Percentiles rank a stretch among this genome's conserved stretches.
Conservation (phyloP, 1,284 basidiomycete species). For the Mrakiaceae sp. region DNA sequence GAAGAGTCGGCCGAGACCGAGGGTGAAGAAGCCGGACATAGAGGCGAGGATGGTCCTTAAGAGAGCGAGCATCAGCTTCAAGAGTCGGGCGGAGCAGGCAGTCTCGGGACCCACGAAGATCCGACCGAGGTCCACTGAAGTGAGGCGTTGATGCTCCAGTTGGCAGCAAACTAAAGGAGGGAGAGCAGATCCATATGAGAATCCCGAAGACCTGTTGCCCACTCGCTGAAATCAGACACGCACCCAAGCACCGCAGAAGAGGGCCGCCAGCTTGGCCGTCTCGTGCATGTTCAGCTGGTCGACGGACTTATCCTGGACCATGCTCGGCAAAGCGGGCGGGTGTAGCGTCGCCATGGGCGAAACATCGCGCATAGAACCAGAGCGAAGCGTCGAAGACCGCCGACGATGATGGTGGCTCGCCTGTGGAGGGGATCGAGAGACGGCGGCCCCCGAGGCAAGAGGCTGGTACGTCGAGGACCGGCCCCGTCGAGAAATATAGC, state of each 20-base stretch:
- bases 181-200: conserved; percentile 46
- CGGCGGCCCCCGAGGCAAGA: conserved; percentile 1
- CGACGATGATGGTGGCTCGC: neutral
- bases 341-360: conserved; percentile 16
- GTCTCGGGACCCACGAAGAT: conserved; percentile 50
- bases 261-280: conserved; percentile 61
- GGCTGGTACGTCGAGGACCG: conserved; percentile 12
- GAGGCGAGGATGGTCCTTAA: conserved; percentile 9
- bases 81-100: neutral
- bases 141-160: conserved; percentile 74
- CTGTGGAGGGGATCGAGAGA: conserved; percentile 13
- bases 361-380: conserved; percentile 4
- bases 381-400: neutral
- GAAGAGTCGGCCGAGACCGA: conserved; percentile 72
- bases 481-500: conserved; percentile 17
- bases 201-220: conserved; percentile 3
- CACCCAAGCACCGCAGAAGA: conserved; percentile 45
- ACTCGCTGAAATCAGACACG: conserved; percentile 19
- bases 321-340: neutral
- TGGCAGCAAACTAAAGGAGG: conserved; percentile 57
- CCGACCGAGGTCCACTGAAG: conserved; percentile 79
- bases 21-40: conserved; percentile 76
- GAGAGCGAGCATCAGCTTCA: conserved; percentile 4
- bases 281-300: conserved; percentile 52
- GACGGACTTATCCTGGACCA: neutral